Conservation (phyloP, 768 basidiomycete species). For the Rhodotorula toruloides region DNA sequence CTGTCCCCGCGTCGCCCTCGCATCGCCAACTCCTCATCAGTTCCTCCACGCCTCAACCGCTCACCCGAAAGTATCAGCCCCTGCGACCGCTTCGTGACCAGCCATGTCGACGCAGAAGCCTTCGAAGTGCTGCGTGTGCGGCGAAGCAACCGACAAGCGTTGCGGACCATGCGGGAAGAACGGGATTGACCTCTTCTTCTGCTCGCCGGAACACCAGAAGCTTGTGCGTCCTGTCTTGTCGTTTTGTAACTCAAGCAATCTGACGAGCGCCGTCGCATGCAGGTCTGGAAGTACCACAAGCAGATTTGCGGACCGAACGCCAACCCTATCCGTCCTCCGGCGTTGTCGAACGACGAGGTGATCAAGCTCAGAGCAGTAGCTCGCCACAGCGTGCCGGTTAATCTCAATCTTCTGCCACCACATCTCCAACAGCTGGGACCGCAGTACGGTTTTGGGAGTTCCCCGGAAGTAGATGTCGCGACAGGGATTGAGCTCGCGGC, state of each 20-base stretch:
- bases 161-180: not conserved
- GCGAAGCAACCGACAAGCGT: not conserved
- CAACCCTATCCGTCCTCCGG: not conserved
- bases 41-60: not conserved
- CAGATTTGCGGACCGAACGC: not conserved
- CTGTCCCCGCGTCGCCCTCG: no score
- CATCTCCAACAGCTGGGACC: no score
- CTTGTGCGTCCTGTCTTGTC: not conserved
- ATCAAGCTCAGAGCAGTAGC: no score
- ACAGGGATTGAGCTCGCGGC: no score
- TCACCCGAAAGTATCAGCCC: no score
- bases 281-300: not conserved
- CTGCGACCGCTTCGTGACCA: no score
- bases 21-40: no score
- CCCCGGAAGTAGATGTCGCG: no score
- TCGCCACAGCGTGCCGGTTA: no score
- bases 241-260: not conserved
- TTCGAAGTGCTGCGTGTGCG: slow-evolving; percentile 4
- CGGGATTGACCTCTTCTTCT: not conserved
- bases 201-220: not conserved
- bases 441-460: no score
- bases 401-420: no score
- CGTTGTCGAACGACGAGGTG: not conserved
- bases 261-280: not conserved
- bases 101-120: no score